Evolutionary conservation across 805 yeast species (phyloP).

Genomic region (Wickerhamiella domercqiae): DNA sequence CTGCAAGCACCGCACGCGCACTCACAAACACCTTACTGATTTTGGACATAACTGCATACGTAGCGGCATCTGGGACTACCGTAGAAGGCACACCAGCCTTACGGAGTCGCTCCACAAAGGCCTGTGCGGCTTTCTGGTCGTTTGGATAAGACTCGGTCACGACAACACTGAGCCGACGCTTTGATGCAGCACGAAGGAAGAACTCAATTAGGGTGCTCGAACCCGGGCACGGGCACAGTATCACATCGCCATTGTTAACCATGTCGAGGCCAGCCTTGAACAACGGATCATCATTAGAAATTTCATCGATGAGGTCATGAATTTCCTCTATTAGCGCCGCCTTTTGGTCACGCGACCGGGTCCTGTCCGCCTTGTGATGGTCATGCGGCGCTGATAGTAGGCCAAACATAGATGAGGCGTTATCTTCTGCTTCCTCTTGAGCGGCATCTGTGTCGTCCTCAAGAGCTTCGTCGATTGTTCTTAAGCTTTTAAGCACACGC

Average conservation of each 20-base stretch:
- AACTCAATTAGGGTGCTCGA: slow-evolving; percentile 81
- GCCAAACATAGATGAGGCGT: slow-evolving; percentile 56
- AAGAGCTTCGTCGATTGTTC: slow-evolving; percentile 62
- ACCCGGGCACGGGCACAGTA: slow-evolving; percentile 85
- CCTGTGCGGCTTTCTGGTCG: slow-evolving; percentile 60
- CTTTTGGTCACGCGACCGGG: slow-evolving; percentile 14
- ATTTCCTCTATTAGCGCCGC: slow-evolving; percentile 28
- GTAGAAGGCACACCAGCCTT: slow-evolving; percentile 80
- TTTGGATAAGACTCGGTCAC: slow-evolving; percentile 91
- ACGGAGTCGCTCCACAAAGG: slow-evolving; percentile 63
- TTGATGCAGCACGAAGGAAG: slow-evolving; percentile 67
- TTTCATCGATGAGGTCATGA: slow-evolving; percentile 82
- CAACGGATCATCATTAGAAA: slow-evolving; percentile 76
- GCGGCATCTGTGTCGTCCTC: slow-evolving; percentile 7
- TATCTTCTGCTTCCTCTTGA: slow-evolving; percentile 11
- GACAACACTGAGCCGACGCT: slow-evolving; percentile 75
- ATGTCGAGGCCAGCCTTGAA: slow-evolving; percentile 83
- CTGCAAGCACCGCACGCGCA: slow-evolving; percentile 81
- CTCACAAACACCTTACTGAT: slow-evolving; percentile 95
- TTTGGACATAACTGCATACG: slow-evolving; percentile 89
- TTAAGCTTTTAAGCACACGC: slow-evolving; percentile 67
- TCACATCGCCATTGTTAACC: slow-evolving; percentile 65
- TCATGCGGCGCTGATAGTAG: slow-evolving; percentile 42
- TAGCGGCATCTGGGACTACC: slow-evolving; percentile 83
- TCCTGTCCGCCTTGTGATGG: slow-evolving; percentile 6